These are phyloP conservation scores for Paramecium octaurelia DNA, from an alignment of 73 alveolate genomes.

Conservation along the genomic window DNA sequence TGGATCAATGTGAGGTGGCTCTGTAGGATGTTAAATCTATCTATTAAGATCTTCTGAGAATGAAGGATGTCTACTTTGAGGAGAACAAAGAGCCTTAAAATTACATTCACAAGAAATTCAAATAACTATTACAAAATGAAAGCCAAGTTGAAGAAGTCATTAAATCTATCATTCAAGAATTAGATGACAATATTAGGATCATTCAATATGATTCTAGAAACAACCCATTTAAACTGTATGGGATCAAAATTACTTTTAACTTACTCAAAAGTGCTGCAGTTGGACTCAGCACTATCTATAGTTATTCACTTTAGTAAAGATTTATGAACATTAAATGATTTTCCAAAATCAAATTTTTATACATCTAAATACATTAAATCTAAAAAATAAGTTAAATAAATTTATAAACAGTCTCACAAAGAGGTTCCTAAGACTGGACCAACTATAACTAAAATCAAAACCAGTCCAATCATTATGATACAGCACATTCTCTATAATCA, in stretches of 20 bases:
- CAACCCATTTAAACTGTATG: constrained; percentile 43
- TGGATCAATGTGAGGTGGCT: background rate
- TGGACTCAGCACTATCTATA: background rate
- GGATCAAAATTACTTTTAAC: constrained; percentile 8
- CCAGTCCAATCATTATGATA: background rate
- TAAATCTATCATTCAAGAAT: background rate
- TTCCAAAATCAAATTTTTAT: background rate
- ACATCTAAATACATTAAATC: background rate
- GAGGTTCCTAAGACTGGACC: background rate
- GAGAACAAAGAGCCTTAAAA: constrained; percentile 4
- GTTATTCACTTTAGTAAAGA: constrained; percentile 16
- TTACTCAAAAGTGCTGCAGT: constrained; percentile 47
- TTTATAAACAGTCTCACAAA: background rate
- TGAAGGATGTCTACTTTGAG: constrained; percentile 16
- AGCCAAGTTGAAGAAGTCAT: constrained; percentile 2
- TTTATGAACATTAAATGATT: background rate
- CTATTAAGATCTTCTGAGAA: background rate
- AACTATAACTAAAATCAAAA: background rate
- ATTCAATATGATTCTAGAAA: constrained; percentile 14
- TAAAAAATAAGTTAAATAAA: too few relatives aligned
- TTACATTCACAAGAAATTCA: constrained; percentile 18
- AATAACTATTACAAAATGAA: background rate
- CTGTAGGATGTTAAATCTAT: constrained; percentile 9
- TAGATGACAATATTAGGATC: constrained; percentile 30
- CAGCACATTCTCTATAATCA: constrained; percentile 23